Conservation (phyloP, 2,329 filamentous ascomycete genomes). For the Trichoderma sp. region DNA sequence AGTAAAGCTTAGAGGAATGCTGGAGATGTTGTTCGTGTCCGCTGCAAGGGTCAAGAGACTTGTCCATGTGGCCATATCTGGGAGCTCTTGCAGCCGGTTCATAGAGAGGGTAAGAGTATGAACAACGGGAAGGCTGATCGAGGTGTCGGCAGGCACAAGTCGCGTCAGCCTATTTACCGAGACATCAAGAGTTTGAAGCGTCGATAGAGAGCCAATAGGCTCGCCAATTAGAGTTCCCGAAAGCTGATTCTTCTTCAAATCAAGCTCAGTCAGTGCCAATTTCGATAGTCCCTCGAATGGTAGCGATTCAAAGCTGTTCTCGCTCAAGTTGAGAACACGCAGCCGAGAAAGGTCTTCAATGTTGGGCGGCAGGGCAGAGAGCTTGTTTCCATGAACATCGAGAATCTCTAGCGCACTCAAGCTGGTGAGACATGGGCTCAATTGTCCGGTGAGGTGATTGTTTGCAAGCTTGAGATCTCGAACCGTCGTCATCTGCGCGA, state of each 20-base stretch:
- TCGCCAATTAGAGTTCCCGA: constrained; percentile 71
- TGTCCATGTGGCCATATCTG: constrained; percentile 74
- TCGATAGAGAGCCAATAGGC: constrained; percentile 59
- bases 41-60: constrained; percentile 73
- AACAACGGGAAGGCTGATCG: constrained; percentile 69
- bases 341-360: constrained; percentile 70
- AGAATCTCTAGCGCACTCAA: constrained; percentile 75
- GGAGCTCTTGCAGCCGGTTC: constrained; percentile 76
- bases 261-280: constrained; percentile 73
- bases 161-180: constrained; percentile 73
- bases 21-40: constrained; percentile 78
- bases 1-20: constrained; percentile 76
- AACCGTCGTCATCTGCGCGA: constrained; percentile 72
- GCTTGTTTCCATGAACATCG: constrained; percentile 79
- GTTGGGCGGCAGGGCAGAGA: constrained; percentile 70
- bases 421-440: constrained; percentile 65
- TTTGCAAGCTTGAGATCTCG: constrained; percentile 81
- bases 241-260: constrained; percentile 77
- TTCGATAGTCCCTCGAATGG: constrained; percentile 70
- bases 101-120: constrained; percentile 76
- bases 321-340: constrained; percentile 75
- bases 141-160: constrained; percentile 49
- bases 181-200: constrained; percentile 76
- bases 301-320: constrained; percentile 74
- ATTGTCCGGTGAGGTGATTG: constrained; percentile 71